These are phyloP conservation scores for Candida morakotiae DNA, from an alignment of 805 yeast species.

Conservation along the genomic window DNA sequence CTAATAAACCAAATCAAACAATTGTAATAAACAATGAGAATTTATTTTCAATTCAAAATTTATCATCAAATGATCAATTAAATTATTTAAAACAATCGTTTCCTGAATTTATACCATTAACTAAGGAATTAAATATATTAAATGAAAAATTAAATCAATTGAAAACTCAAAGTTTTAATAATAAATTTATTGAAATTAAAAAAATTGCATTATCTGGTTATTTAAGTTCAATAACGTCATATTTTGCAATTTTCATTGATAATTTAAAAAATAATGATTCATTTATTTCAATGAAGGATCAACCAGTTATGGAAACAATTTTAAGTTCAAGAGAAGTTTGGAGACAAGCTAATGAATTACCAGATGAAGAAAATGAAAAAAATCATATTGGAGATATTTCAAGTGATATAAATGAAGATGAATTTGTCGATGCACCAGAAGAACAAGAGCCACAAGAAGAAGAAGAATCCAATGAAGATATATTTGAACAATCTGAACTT, in stretches of 20 bases:
- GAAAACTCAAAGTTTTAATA: constrained; percentile 7
- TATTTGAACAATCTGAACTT: constrained; percentile 12
- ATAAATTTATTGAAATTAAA: constrained; percentile 47
- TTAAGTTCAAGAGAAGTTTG: constrained; percentile 80
- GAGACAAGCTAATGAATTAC: constrained; percentile 71
- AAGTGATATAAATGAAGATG: constrained; percentile 13
- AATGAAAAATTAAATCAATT: constrained; percentile 17
- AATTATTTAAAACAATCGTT: constrained; percentile 55
- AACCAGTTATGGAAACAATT: constrained; percentile 84
- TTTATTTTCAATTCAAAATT: constrained; percentile 26
- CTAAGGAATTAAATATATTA: constrained; percentile 49
- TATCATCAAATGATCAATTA: constrained; percentile 52
- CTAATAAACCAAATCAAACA: constrained; percentile 21
- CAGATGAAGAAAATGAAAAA: constrained; percentile 16
- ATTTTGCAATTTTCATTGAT: constrained; percentile 69
- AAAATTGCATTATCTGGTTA: constrained; percentile 72
- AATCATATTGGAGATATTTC: constrained; percentile 7
- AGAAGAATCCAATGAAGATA: constrained; percentile 14
- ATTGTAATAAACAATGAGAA: too few relatives aligned
- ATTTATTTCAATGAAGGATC: constrained; percentile 67
- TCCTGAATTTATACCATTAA: constrained; percentile 81
- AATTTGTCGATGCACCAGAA: constrained; percentile 13
- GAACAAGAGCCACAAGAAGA: constrained; percentile 14
- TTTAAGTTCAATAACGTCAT: constrained; percentile 71
- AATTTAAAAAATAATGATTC: constrained; percentile 51